Percentiles rank a stretch among this genome's conserved stretches.
Conservation (phyloP, 2,329 filamentous ascomycete genomes). For the Pseudocercospora crystallina region DNA sequence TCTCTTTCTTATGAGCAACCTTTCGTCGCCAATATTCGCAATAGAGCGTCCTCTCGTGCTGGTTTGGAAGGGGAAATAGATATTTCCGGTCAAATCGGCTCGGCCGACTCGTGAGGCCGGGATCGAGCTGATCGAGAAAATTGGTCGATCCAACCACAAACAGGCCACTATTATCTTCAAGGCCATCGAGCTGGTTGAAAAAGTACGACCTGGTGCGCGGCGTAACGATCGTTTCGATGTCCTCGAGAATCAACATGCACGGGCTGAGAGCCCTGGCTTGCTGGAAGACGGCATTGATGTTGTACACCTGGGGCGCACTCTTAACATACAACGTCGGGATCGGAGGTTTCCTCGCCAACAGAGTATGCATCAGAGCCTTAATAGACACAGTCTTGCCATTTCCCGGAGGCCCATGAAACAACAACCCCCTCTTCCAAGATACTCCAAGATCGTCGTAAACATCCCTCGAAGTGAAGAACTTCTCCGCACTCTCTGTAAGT, state of each 20-base stretch:
- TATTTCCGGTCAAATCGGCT: slow-evolving; percentile 68
- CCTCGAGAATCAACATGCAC: slow-evolving; percentile 70
- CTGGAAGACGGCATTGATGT: slow-evolving; percentile 55
- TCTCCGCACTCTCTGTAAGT: slow-evolving; percentile 38
- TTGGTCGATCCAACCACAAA: slow-evolving; percentile 53
- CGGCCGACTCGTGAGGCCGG: slow-evolving; percentile 61
- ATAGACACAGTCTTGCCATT: slow-evolving; percentile 49
- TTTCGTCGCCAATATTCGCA: slow-evolving; percentile 64
- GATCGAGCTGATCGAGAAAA: slow-evolving; percentile 63
- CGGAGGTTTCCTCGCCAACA: slow-evolving; percentile 38
- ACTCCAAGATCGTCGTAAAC: slow-evolving; percentile 46
- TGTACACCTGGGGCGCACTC: slow-evolving; percentile 35
- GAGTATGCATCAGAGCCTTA: slow-evolving; percentile 41
- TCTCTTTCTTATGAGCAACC: slow-evolving; percentile 54
- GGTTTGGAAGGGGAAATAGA: slow-evolving; percentile 53
- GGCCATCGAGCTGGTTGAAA: slow-evolving; percentile 68
- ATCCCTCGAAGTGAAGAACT: slow-evolving; percentile 42
- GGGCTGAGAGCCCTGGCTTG: slow-evolving; percentile 63
- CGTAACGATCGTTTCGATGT: slow-evolving; percentile 67
- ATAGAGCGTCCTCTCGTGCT: slow-evolving; percentile 60
- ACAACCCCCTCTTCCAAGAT: slow-evolving; percentile 49
- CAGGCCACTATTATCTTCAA: slow-evolving; percentile 68
- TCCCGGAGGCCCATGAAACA: slow-evolving; percentile 32
- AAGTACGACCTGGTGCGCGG: slow-evolving; percentile 65
- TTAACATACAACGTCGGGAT: slow-evolving; percentile 44